These are phyloP conservation scores for Aspergillus calidoustus DNA, from an alignment of 2,329 filamentous ascomycete species.

Conservation along the genomic window DNA sequence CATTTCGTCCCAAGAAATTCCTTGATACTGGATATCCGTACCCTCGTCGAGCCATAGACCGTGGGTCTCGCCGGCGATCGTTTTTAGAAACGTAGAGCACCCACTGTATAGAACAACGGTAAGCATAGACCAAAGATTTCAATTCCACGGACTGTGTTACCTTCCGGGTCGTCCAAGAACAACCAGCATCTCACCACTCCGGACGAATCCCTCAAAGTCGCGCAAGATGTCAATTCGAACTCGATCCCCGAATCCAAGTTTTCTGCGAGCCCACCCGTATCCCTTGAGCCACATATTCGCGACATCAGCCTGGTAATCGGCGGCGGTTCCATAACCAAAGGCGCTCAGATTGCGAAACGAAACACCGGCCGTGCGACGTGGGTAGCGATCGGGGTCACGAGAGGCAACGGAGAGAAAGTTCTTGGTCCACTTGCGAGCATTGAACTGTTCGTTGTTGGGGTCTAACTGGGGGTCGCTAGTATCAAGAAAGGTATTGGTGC, in stretches of 20 bases:
- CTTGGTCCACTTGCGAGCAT: slow-evolving; percentile 51
- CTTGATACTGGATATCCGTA: slow-evolving; percentile 80
- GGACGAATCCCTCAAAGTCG: slow-evolving; percentile 66
- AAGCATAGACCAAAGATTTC: neutral
- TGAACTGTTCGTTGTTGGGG: slow-evolving; percentile 48
- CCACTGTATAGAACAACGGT: slow-evolving; percentile 33
- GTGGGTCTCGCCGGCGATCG: slow-evolving; percentile 80
- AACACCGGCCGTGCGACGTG: slow-evolving; percentile 43
- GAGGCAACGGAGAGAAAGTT: slow-evolving; percentile 41
- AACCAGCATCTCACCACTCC: slow-evolving; percentile 59
- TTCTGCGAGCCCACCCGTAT: slow-evolving; percentile 31
- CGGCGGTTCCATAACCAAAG: slow-evolving; percentile 48
- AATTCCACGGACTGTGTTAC: slow-evolving; percentile 24
- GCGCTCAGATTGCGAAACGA: slow-evolving; percentile 51
- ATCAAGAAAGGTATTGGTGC: slow-evolving; percentile 44
- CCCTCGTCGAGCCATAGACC: slow-evolving; percentile 73
- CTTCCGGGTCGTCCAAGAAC: slow-evolving; percentile 56
- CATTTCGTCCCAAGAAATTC: slow-evolving; percentile 69
- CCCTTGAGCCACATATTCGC: slow-evolving; percentile 48
- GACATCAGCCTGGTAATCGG: slow-evolving; percentile 52
- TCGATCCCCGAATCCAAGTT: slow-evolving; percentile 38
- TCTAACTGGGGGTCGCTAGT: slow-evolving; percentile 44
- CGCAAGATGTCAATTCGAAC: slow-evolving; percentile 62
- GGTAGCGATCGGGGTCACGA: slow-evolving; percentile 38
- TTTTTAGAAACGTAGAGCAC: slow-evolving; percentile 85